Evolutionary conservation across 148 eudicot genomes (phyloP), one percentile per base, ranked within the genome.

Genomic region (Camellia sinensis): DNA sequence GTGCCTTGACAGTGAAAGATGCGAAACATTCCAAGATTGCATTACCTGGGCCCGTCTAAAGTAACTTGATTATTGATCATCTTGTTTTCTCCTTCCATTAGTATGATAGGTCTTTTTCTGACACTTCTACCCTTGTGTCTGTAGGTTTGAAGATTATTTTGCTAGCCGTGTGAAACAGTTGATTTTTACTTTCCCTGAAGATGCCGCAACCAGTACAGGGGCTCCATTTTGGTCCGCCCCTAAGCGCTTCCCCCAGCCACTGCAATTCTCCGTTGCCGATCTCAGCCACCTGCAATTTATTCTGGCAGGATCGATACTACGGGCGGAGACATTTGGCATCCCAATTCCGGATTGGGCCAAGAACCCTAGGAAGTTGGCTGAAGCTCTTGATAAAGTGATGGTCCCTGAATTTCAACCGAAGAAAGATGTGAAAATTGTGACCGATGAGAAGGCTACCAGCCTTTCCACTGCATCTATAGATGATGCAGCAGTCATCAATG

Each of bases 211-310:
- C 57, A 95, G 97, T 84, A 91, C 87, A 64, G 98, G 97, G 40
- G 92, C 91, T 70, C 97, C 96, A 62, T 95, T 95, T 79, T 95
- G 98, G 98, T 95, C 98, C 18, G 97, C 98, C 68, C 96, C 98
- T 6, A 95, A 95, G 87, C 91, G 97, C 54, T 94, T 91, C 76
- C 98, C 98, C 65, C 90, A 80, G 57, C 92, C 98, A 7, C 67
- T 94, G 84, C 89, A 86, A 82, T 88, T 93, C 76, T 91, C 96
- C 15, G 48, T 88, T 41, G 65, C 85, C 56, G 98, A 95, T 81
- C 76, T 89, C 45, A 93, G 93, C 80, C 92, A 90, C 85, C 92
- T 95, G 59, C 93, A 95, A 73, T 95, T 77, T 41, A 79, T 91
- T 75, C 77, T 91, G 93, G 81, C 97, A 77, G 92, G 84, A 60